Evolutionary conservation across 2,329 filamentous ascomycete genomes (phyloP).

Genomic region (Zasmidium citrigriseum): DNA sequence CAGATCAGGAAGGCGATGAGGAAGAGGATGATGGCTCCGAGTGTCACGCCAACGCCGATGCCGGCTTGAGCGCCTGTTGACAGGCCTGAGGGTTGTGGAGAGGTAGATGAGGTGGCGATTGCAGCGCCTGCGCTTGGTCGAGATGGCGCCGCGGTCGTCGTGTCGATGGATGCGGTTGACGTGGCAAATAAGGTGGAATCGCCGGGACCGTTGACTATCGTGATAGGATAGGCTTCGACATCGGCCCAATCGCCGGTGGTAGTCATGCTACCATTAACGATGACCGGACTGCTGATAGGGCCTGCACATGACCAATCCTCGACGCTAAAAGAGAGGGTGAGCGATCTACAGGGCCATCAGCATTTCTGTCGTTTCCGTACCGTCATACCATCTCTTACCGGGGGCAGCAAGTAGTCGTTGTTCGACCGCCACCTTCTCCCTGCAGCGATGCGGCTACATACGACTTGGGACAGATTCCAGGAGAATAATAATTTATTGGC

Average conservation of each 20-base stretch:
- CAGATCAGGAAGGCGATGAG: neutral
- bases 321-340: no score
- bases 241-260: neutral
- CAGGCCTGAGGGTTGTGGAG: neutral
- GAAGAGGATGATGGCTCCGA: neutral
- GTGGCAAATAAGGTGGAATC: neutral
- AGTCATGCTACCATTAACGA: neutral
- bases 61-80: neutral
- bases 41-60: neutral
- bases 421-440: neutral
- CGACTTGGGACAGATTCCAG: neutral
- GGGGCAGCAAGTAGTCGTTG: neutral
- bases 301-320: neutral
- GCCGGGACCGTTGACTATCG: neutral
- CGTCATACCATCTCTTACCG: neutral
- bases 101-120: no score
- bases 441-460: neutral
- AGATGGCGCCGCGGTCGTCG: neutral
- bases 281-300: neutral
- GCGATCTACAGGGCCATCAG: neutral
- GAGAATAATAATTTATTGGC: neutral
- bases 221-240: neutral
- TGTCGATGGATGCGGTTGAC: neutral
- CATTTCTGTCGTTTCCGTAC: neutral
- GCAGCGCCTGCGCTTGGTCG: neutral